These are phyloP conservation scores for Ustilago bromivora DNA, from an alignment of 1,284 basidiomycete genomes.

Conservation along the genomic window DNA sequence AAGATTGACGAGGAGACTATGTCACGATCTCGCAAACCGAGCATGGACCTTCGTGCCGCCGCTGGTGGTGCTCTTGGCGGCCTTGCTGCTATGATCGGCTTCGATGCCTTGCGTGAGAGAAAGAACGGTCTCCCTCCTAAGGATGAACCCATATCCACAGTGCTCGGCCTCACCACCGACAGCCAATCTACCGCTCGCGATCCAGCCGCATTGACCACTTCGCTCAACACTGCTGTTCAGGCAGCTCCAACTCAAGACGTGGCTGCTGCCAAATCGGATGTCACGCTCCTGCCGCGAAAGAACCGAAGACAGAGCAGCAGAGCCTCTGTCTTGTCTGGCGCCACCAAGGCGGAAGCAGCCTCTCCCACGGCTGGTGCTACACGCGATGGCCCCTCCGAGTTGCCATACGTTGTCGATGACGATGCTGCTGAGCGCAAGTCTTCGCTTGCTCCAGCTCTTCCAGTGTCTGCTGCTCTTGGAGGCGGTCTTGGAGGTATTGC, in stretches of 20 bases:
- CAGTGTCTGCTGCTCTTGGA: constrained; percentile 24
- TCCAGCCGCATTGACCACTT: constrained; percentile 23
- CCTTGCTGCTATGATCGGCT: constrained; percentile 52
- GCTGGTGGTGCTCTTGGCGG: constrained; percentile 52
- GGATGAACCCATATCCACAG: constrained; percentile 24
- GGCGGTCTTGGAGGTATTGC: constrained; percentile 41
- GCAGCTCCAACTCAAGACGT: constrained; percentile 8
- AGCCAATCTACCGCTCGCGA: constrained; percentile 7
- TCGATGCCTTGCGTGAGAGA: constrained; percentile 45
- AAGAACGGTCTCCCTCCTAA: constrained; percentile 47
- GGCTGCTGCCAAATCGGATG: constrained; percentile 3
- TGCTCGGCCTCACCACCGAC: constrained; percentile 25
- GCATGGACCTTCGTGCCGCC: constrained; percentile 45
- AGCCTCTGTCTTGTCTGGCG: constrained; percentile 22
- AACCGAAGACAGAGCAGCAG: constrained; percentile 17
- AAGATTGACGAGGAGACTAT: constrained; percentile 48
- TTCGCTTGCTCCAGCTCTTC: constrained; percentile 22
- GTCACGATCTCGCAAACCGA: constrained; percentile 39
- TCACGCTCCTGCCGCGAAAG: background rate
- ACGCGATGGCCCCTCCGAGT: constrained; percentile 29
- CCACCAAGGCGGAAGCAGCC: constrained; percentile 8
- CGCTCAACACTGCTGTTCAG: constrained; percentile 23
- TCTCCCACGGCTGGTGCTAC: constrained; percentile 2
- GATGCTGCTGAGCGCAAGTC: constrained; percentile 11
- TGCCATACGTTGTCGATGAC: constrained; percentile 42